Percentiles rank a stretch among this genome's conserved stretches.
Evolutionary conservation across 768 basidiomycete genomes (phyloP).

Genomic region (Cubamyces lactineus): DNA sequence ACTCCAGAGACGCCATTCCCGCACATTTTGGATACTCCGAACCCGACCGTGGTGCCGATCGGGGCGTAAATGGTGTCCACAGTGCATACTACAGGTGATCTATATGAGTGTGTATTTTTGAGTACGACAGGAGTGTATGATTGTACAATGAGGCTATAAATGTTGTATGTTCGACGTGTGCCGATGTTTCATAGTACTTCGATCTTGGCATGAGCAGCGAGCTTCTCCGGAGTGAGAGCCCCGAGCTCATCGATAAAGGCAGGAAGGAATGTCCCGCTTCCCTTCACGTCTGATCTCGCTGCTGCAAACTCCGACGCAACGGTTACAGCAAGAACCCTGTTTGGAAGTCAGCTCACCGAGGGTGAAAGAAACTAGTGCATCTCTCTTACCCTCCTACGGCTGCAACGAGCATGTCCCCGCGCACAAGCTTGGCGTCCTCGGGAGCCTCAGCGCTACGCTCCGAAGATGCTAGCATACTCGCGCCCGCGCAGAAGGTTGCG

Average conservation of each 20-base stretch:
- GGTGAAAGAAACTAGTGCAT: no score
- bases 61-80: conserved; percentile 13
- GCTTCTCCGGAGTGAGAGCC: conserved; percentile 42
- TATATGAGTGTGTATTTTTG: no score
- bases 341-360: not conserved
- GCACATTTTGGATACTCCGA: conserved; percentile 47
- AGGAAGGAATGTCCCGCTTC: conserved; percentile 66
- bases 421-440: conserved; percentile 53
- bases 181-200: conserved; percentile 20
- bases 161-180: no score
- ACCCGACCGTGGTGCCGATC: conserved; percentile 25
- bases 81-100: no score
- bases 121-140: not conserved
- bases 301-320: conserved; percentile 66
- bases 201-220: conserved; percentile 36
- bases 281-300: conserved; percentile 52
- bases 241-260: conserved; percentile 68
- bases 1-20: conserved; percentile 83
- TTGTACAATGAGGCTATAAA: no score
- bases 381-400: conserved; percentile 72
- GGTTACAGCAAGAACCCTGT: conserved; percentile 57
- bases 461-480: conserved; percentile 45
- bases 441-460: conserved; percentile 23
- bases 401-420: conserved; percentile 76
- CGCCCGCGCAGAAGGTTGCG: conserved; percentile 80